These are phyloP conservation scores for Tolypocladium ovalisporum DNA, from an alignment of 2,329 filamentous ascomycete species.

Conservation along the genomic window DNA sequence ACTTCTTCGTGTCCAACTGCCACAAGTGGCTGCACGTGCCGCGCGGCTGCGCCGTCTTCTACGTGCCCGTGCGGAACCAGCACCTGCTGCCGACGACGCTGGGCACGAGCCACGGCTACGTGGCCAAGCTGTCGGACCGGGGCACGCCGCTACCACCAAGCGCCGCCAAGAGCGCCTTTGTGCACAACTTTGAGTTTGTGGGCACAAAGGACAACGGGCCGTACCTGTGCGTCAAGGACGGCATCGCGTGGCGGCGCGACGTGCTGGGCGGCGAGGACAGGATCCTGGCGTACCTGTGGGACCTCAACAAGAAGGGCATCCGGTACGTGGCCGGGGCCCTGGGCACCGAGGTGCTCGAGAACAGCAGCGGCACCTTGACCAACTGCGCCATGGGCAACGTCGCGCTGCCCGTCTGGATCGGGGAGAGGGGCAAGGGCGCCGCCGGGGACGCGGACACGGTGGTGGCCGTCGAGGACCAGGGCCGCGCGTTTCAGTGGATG, in stretches of 20 bases:
- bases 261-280: constrained; percentile 63
- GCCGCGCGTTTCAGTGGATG: constrained; percentile 46
- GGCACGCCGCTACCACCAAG: constrained; percentile 30
- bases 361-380: constrained; percentile 47
- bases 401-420: constrained; percentile 50
- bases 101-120: constrained; percentile 72
- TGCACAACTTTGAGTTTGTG: constrained; percentile 63
- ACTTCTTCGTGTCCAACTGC: constrained; percentile 80
- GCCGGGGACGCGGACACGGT: constrained; percentile 17
- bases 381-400: constrained; percentile 65
- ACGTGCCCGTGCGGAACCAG: constrained; percentile 70
- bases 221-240: constrained; percentile 61
- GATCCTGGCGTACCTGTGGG: constrained; percentile 52
- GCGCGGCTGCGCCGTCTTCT: constrained; percentile 68
- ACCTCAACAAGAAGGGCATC: constrained; percentile 54
- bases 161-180: constrained; percentile 44
- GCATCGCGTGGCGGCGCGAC: constrained; percentile 58
- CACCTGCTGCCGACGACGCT: constrained; percentile 60
- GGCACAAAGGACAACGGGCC: constrained; percentile 65
- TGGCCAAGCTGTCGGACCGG: constrained; percentile 27
- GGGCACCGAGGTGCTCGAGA: constrained; percentile 63
- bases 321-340: constrained; percentile 48
- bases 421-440: constrained; percentile 10
- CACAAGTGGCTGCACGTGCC: constrained; percentile 87
- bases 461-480: constrained; percentile 18